Conservation (phyloP, 768 basidiomycete species). For the Polyporus arcularius region DNA sequence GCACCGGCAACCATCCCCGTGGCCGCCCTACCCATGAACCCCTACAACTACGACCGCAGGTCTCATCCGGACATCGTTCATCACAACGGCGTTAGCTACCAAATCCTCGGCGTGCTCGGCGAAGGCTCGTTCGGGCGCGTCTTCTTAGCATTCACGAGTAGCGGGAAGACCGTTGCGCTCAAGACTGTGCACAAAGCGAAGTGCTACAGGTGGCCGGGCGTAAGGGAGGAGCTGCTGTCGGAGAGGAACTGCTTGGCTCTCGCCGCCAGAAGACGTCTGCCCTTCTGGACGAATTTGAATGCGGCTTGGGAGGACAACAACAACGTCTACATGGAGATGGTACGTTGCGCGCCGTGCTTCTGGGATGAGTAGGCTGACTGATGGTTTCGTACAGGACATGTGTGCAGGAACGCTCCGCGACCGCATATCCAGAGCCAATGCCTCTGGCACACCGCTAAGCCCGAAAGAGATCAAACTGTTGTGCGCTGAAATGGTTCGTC, state of each 20-base stretch:
- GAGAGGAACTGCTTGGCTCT: constrained; percentile 21
- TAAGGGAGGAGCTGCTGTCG: neutral
- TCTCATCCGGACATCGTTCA: neutral
- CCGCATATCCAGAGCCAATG: neutral
- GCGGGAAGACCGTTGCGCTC: constrained; percentile 21
- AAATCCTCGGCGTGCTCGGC: constrained; percentile 20
- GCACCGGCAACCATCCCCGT: neutral
- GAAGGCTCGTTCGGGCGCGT: constrained; percentile 23
- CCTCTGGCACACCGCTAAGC: neutral
- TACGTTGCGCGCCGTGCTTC: constrained; percentile 8
- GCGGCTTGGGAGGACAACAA: constrained; percentile 26
- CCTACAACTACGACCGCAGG: neutral
- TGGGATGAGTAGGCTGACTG: neutral
- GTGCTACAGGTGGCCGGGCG: neutral
- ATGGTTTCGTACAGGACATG: constrained; percentile 4
- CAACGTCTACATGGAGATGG: constrained; percentile 31
- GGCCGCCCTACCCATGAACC: neutral
- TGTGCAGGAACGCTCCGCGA: constrained; percentile 13
- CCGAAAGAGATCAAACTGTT: constrained; percentile 11
- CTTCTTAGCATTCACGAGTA: constrained; percentile 14
- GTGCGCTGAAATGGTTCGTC: constrained; percentile 22
- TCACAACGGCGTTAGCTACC: constrained; percentile 11
- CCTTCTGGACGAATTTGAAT: constrained; percentile 18
- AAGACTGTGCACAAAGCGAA: constrained; percentile 28
- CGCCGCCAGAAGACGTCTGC: constrained; percentile 1